phyloP scores from a whole-genome alignment of 2,329 filamentous ascomycete genomes.

The Neopestalotiopsis rosae region DNA sequence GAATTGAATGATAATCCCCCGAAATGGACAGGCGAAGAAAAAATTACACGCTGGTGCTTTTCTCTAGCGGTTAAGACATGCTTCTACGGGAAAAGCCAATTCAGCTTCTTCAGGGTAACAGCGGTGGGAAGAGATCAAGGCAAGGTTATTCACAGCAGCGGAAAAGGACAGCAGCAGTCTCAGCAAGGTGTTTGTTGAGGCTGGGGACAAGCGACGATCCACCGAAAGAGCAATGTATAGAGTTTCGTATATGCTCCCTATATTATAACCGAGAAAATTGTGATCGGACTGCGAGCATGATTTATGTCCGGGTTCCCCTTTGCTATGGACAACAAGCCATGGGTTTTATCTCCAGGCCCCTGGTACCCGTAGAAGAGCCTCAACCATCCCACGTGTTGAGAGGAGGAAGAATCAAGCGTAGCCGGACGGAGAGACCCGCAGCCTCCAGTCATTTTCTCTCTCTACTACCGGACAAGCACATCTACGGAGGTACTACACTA shows the following conservation, averaged over 20 bases:
- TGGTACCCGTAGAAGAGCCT: neutral
- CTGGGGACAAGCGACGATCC: neutral
- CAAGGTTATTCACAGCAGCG: neutral
- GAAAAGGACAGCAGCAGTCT: neutral
- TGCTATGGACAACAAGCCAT: neutral
- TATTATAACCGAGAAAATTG: conserved; percentile 1
- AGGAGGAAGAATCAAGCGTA: neutral
- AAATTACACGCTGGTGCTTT: neutral
- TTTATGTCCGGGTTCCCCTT: neutral
- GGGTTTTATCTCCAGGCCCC: neutral
- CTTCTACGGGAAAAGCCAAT: neutral
- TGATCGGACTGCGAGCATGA: conserved; percentile 1
- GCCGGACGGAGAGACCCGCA: neutral
- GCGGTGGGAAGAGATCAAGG: neutral
- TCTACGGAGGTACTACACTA: neutral
- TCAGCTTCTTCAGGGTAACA: neutral
- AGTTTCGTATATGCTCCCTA: neutral
- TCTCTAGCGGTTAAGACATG: neutral
- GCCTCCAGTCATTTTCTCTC: neutral
- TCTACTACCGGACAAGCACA: neutral
- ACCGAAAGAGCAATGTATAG: conserved; percentile 3
- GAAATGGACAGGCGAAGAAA: neutral
- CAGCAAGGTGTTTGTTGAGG: neutral
- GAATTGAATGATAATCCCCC: neutral
- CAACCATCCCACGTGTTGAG: neutral